Base-by-base conservation (phyloP, 306 rosid species). In the Sechiopsis laciniata region DNA sequence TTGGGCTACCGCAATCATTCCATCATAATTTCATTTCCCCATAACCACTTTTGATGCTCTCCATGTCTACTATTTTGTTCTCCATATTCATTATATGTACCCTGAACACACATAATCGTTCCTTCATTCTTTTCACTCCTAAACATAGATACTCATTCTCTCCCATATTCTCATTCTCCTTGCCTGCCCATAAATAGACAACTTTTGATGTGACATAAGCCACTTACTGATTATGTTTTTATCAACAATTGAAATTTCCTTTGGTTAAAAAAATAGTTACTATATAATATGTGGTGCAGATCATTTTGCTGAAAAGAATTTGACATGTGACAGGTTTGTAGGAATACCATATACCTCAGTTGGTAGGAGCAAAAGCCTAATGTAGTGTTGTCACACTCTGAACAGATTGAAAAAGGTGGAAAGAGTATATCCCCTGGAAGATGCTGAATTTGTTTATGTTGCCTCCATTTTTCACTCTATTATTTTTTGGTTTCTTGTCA, bases 351-450 rank as follows among this genome's bases (percentile, higher is more conserved):
- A 37, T 37, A 40, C 26, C 52, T 37, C 26, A 1, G 70, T 63
- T 55, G 24, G 61, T 55, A 55, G 61, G 8, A 64, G 26, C 71
- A 64, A 65, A 37, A 65, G 29, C 53, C 53, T 17, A 10, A 65
- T 19, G 29, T 40, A 51, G 46, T 70, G 59, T 70, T 51, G 74
- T 70, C 87, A 80, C 66, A 79, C 75, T 71, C 67, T 87, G 84
- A 81, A 81, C 78, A 79, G 77, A 71, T 48, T 75, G 61, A 19
- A 58, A 26, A 57, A 65, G 71, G 82, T 84, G 78, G 81, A 73
- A 83, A 83, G 65, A 85, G 98, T 80, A 94, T 94, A 94, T 94
- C 77, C 97, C 73, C 22, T 77, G 87, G 90, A 89, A 94, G 98
- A 94, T 94, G 83, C 98, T 75, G 63, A 58, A 76, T 74, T 52